These are phyloP conservation scores for Psilocybe mexicana DNA, from an alignment of 1,284 basidiomycete species.

Conservation along the genomic window DNA sequence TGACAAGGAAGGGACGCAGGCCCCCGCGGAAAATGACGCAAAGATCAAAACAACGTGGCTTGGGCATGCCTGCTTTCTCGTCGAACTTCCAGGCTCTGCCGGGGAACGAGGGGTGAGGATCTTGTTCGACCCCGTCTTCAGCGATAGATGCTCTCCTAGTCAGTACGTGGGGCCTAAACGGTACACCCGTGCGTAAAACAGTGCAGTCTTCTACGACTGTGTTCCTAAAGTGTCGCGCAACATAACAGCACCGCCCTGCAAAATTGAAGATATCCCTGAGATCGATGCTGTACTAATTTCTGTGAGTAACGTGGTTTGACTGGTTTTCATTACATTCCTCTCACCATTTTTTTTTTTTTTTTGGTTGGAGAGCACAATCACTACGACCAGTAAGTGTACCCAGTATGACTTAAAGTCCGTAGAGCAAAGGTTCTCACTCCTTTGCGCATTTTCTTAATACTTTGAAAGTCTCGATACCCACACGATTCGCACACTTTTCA, in stretches of 20 bases:
- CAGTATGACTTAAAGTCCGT: background rate
- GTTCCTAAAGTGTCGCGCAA: background rate
- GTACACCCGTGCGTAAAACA: constrained; percentile 47
- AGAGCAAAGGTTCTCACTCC: background rate
- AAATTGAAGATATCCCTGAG: constrained; percentile 59
- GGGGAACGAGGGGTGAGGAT: constrained; percentile 55
- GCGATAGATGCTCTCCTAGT: constrained; percentile 59
- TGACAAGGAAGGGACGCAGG: background rate
- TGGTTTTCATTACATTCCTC: background rate
- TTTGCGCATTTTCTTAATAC: background rate
- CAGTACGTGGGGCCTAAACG: constrained; percentile 58
- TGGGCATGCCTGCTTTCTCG: constrained; percentile 72
- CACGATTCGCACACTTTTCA: constrained; percentile 48
- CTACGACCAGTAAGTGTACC: constrained; percentile 59
- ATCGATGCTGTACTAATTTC: constrained; percentile 67
- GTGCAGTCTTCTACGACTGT: background rate
- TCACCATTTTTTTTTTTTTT: background rate
- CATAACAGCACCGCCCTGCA: constrained; percentile 53
- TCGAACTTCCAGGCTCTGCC: constrained; percentile 56
- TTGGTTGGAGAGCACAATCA: constrained; percentile 55
- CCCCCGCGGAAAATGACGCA: background rate
- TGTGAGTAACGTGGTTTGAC: constrained; percentile 29
- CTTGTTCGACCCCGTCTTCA: constrained; percentile 76
- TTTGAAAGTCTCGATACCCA: constrained; percentile 51
- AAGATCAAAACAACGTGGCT: constrained; percentile 72